Conservation (phyloP, 2,329 filamentous ascomycete species). For the Penicillium brasilianum region DNA sequence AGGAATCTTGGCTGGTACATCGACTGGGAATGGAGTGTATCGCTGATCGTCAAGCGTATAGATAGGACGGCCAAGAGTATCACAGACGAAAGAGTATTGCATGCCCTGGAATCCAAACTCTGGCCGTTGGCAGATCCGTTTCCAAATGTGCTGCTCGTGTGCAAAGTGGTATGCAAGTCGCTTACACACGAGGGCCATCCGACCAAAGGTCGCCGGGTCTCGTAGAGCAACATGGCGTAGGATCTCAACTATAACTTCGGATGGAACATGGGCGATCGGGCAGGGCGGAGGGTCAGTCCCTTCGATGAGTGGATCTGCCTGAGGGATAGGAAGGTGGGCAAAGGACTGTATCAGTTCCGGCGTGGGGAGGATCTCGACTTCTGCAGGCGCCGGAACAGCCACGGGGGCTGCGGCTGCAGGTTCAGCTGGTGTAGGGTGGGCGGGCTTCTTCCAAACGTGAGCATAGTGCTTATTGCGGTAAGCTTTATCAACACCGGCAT, state of each 20-base stretch:
- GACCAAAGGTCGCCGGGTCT: constrained; percentile 78
- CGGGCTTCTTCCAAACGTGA: constrained; percentile 58
- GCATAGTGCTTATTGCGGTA: constrained; percentile 95
- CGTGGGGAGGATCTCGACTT: constrained; percentile 57
- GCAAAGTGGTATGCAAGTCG: constrained; percentile 82
- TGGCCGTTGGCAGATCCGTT: constrained; percentile 68
- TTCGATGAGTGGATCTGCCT: constrained; percentile 70
- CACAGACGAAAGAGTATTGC: constrained; percentile 76
- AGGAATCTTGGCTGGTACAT: constrained; percentile 38
- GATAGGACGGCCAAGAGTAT: constrained; percentile 56
- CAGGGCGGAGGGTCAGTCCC: constrained; percentile 76
- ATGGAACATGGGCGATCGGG: constrained; percentile 75
- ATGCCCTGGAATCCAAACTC: constrained; percentile 82
- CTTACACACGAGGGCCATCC: constrained; percentile 82
- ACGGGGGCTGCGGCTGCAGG: constrained; percentile 56
- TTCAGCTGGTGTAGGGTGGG: constrained; percentile 53
- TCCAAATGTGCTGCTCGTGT: constrained; percentile 88
- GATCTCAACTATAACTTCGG: constrained; percentile 84
- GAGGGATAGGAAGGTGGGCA: constrained; percentile 69
- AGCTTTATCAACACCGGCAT: constrained; percentile 78
- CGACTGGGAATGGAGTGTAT: constrained; percentile 44
- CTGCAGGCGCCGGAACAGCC: constrained; percentile 62
- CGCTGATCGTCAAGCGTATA: constrained; percentile 36
- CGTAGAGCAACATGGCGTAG: constrained; percentile 72
- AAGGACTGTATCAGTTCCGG: constrained; percentile 78